Base-by-base conservation (phyloP, 2,329 filamentous ascomycete genomes). In the Dactylellina sp. region DNA sequence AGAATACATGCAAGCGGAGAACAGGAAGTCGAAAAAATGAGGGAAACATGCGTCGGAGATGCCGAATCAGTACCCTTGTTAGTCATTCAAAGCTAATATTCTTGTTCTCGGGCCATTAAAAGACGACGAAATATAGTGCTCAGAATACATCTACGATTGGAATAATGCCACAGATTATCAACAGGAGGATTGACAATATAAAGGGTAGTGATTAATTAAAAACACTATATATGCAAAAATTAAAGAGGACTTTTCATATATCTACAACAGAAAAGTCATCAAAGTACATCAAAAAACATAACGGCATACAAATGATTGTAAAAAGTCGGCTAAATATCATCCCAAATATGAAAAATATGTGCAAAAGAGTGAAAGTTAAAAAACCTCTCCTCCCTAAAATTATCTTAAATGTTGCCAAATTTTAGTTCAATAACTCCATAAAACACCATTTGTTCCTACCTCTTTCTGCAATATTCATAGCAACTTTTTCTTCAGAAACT, bases 221-320 rank as follows among this genome's bases (percentile, higher is more conserved):
- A 35, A 22, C 25, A 37, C 32, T 24, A 20, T 35, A 35, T 53
- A 40, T 22, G 16, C 32, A 56, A 40, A 56, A 40, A 56, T 35
- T 20, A 35, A 35, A 24, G n/a, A 24, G 40, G 40, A 18, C 14
- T 11, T 12, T 56, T 37, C 40, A 11, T 18, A 40, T 56, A 56
- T 56, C 16, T 40, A 56, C 52, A 56, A 56, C 39, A 32, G 53
- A 57, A 57, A 57, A 44, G 53, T 55, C 50, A 40, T 57, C 24
- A 20, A 44, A 44, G 22, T n/a, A 50, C 12, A 2, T 14, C 2
- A 57, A 44, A 22, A 44, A 57, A 28, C 16, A 40, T 7, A 39
- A 5, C 2, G 5, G 20, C n/a, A 37, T 37, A 37, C 5, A 53
- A 16, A 37, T 28, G 24, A 42, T 39, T 55, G 11, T 32, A 40